Evolutionary conservation across 2,329 filamentous ascomycete species (phyloP), one percentile per base, ranked within the genome.

Genomic region (Coleophoma cylindrospora): DNA sequence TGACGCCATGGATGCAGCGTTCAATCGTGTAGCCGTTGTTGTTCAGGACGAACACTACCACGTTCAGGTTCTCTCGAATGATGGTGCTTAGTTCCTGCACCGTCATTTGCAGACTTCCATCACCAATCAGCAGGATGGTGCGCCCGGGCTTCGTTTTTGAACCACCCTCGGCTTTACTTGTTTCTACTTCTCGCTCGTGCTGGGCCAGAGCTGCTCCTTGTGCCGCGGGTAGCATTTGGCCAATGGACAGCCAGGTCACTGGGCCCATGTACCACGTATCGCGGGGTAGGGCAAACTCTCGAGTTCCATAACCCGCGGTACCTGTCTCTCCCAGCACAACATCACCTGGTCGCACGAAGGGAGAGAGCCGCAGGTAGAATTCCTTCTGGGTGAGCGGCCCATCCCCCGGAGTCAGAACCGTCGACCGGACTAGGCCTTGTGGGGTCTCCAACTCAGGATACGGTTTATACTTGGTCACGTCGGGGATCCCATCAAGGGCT

Each of bases 71-170:
- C 53, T 87, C 83, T 34, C 83, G 78, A 55, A 95, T 79, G 77
- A 95, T 91, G 12, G 88, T 92, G 66, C 83, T 86, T 53, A 95
- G 65, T 68, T 91, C 89, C 64, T 95, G 89, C 0, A 80, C 84
- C 0, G 89, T 94, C 50, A 95, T 74, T 65, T 95, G 89, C 66
- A 94, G 83, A 53, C 83, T 88, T 32, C 90, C 90, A 59, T 95
- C 89, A 27, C 90, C 89, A 14, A 89, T 87, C 62, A 94, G 6
- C 33, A 46, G 17, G 33, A 46, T 36, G 7, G 17, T 33, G 4
- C 44, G 68, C n/a, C 63, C 69, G 6, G 63, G 61, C 15, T 57
- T 54, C 13, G 64, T 63, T 5, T 27, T 27, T 5, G 27, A 7
- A 10, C 27, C 27, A 27, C 27, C 27, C 27, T 27, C 27, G 9